These are phyloP conservation scores for Eimeria sp. DNA, from an alignment of 169 alveolate species.

Conservation along the genomic window DNA sequence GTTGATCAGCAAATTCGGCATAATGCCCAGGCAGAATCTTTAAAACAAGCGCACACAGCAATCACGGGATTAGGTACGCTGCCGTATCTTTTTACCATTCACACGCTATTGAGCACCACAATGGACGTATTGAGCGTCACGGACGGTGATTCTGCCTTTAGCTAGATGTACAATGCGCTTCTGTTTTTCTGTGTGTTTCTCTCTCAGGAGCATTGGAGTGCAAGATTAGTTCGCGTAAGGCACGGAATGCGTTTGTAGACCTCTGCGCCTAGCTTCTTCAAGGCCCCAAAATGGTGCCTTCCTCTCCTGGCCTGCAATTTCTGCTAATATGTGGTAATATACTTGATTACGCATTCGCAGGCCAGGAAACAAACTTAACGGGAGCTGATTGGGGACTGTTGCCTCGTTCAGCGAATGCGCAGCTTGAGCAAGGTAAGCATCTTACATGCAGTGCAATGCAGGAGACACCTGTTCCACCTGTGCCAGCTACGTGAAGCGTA, in stretches of 20 bases:
- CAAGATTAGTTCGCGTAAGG: constrained; percentile 65
- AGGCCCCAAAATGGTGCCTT: background rate
- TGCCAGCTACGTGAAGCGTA: background rate
- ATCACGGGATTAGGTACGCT: constrained; percentile 58
- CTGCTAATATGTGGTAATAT: background rate
- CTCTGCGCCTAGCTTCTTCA: background rate
- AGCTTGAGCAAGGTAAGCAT: constrained; percentile 29
- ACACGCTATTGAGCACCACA: background rate
- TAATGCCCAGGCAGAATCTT: constrained; percentile 24
- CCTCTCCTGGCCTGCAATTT: background rate
- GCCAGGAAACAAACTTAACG: background rate
- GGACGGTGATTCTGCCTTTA: too few species aligned
- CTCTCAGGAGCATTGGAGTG: constrained; percentile 53
- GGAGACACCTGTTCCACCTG: background rate
- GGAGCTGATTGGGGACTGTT: constrained; percentile 65
- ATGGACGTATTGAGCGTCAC: background rate
- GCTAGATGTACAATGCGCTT: background rate
- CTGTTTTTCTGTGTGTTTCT: background rate
- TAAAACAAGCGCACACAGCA: constrained; percentile 65
- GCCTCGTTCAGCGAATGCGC: background rate
- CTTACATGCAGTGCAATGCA: background rate
- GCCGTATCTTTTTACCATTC: background rate
- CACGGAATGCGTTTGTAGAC: background rate
- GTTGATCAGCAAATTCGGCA: constrained; percentile 58
- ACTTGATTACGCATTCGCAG: background rate